A percentile compares a stretch with the other conserved stretches of the same genome.
phyloP scores from a whole-genome alignment of 805 yeast species.

The Starmerella sp. region DNA sequence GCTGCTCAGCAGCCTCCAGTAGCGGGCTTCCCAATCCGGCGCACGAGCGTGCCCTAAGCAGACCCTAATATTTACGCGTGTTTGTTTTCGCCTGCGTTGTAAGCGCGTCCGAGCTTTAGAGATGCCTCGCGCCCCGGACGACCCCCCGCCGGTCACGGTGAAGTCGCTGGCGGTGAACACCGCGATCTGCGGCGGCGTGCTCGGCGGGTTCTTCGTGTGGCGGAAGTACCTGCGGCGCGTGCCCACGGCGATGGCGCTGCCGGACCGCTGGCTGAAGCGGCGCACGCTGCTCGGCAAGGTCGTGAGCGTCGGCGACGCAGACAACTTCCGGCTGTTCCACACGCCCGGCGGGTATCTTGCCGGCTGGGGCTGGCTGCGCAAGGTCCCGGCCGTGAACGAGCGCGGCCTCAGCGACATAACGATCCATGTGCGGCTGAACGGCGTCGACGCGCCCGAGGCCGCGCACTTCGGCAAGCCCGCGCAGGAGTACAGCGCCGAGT shows the following conservation, averaged over 20 bases:
- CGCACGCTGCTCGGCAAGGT: slow-evolving; percentile 57
- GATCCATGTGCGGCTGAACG: slow-evolving; percentile 71
- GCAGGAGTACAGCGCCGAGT: slow-evolving; percentile 79
- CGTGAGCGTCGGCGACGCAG: slow-evolving; percentile 90
- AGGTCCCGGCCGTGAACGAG: slow-evolving; percentile 44
- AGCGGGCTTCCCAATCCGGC: no score
- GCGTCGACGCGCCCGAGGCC: slow-evolving; percentile 94
- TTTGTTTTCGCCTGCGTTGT: slow-evolving; percentile 1
- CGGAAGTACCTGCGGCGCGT: slow-evolving; percentile 40
- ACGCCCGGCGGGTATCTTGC: slow-evolving; percentile 79
- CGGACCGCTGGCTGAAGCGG: slow-evolving; percentile 35
- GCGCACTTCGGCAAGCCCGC: slow-evolving; percentile 91
- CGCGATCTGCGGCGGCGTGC: slow-evolving; percentile 27
- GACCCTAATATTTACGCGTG: background rate
- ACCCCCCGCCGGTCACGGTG: slow-evolving; percentile 10
- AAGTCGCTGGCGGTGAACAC: slow-evolving; percentile 9
- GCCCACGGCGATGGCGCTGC: slow-evolving; percentile 41
- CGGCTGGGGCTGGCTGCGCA: slow-evolving; percentile 91
- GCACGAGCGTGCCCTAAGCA: no score
- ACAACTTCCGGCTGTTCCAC: slow-evolving; percentile 83
- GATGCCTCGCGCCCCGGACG: slow-evolving; percentile 19
- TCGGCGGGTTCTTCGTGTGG: slow-evolving; percentile 38
- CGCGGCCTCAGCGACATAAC: slow-evolving; percentile 50
- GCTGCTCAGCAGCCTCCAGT: no score
- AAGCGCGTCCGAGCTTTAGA: background rate